Percentiles rank a stretch among this genome's conserved stretches.
phyloP scores from a whole-genome alignment of 345 rosid species.

The Linum lewisii region DNA sequence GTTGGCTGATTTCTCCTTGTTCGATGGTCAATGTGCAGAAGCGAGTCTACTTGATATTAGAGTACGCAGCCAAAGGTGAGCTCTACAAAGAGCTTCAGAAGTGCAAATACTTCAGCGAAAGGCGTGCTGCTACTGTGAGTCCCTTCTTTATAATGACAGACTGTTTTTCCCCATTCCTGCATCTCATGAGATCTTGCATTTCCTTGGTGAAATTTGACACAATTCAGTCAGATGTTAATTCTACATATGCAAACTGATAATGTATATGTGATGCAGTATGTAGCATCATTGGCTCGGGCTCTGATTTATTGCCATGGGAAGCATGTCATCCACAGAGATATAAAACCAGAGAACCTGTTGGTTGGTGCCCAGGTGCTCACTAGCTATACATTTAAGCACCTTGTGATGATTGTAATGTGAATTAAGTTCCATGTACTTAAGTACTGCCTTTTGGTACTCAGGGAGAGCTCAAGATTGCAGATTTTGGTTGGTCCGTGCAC shows the following conservation, averaged over 20 bases:
- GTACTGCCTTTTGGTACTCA: constrained; percentile 15
- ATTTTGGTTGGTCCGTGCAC: constrained; percentile 99
- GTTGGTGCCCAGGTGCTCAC: constrained; percentile 69
- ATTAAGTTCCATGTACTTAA: constrained; percentile 7
- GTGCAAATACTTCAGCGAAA: constrained; percentile 83
- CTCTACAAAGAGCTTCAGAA: constrained; percentile 84
- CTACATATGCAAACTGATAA: too few relatives aligned
- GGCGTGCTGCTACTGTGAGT: constrained; percentile 88
- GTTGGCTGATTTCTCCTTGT: background rate
- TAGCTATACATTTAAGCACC: background rate
- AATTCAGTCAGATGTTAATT: background rate
- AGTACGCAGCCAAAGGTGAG: constrained; percentile 87
- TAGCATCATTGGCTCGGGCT: constrained; percentile 93
- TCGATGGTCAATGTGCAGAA: constrained; percentile 34
- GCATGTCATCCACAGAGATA: constrained; percentile 96
- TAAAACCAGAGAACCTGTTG: constrained; percentile 89
- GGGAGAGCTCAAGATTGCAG: constrained; percentile 99
- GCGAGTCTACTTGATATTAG: constrained; percentile 72
- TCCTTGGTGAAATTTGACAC: background rate
- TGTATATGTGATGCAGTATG: constrained; percentile 45
- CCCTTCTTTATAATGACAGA: background rate
- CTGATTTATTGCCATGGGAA: constrained; percentile 98
- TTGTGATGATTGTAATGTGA: background rate
- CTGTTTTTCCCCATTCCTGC: background rate
- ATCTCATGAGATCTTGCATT: background rate